Conservation (phyloP, 768 basidiomycete genomes). For the Cyathus striatus region DNA sequence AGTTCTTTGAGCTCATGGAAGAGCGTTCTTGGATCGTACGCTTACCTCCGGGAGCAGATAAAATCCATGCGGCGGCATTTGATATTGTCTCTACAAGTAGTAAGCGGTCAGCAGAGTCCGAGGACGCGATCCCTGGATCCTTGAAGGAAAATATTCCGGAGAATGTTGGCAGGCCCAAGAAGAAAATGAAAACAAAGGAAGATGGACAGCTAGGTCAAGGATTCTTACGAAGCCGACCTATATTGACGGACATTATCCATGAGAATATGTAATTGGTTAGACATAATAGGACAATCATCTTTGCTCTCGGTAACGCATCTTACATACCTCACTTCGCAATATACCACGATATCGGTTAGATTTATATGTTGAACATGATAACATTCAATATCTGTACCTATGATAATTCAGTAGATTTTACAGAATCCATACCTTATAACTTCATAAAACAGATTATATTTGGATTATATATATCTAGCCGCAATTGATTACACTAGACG, state of each 20-base stretch:
- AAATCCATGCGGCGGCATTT: constrained; percentile 32
- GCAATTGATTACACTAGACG: no score
- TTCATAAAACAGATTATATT: no score
- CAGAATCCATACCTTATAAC: no score
- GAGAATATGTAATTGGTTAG: constrained; percentile 17
- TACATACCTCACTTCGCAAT: no score
- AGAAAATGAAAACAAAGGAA: constrained; percentile 29
- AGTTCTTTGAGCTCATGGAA: constrained; percentile 80
- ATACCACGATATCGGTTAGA: no score
- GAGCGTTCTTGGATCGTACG: constrained; percentile 63
- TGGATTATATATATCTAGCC: no score
- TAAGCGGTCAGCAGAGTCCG: constrained; percentile 4
- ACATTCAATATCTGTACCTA: no score
- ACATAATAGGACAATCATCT: no score
- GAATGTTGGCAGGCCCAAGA: constrained; percentile 20
- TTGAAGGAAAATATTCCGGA: constrained; percentile 8
- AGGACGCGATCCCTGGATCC: constrained; percentile 3
- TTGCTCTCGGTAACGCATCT: no score
- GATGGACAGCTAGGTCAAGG: constrained; percentile 27
- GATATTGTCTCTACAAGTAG: constrained; percentile 14
- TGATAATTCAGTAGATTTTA: no score
- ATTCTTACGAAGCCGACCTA: constrained; percentile 49
- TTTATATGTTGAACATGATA: no score
- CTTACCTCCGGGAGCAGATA: constrained; percentile 52
- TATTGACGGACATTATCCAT: constrained; percentile 58